Conservation (phyloP, 768 basidiomycete species). For the Dioszegia aurantiaca region DNA sequence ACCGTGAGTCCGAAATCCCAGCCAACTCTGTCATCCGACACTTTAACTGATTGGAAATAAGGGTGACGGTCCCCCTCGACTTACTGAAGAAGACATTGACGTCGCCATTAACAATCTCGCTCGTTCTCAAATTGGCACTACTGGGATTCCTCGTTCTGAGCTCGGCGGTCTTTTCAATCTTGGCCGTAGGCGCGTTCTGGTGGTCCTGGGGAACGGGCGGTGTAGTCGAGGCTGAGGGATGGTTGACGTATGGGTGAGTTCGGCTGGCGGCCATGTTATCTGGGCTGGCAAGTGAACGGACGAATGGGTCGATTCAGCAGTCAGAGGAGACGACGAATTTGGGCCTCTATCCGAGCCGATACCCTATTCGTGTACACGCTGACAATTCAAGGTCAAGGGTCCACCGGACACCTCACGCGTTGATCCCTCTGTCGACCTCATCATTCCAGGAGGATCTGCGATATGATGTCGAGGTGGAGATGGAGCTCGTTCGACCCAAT, state of each 20-base stretch:
- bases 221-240: slow-evolving; percentile 46
- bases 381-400: slow-evolving; percentile 35
- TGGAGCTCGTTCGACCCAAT: slow-evolving; percentile 48
- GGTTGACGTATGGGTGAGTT: slow-evolving; percentile 49
- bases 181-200: slow-evolving; percentile 49
- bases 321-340: no score
- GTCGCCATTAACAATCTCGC: slow-evolving; percentile 43
- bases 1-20: slow-evolving; percentile 37
- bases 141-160: slow-evolving; percentile 32
- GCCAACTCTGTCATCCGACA: no score
- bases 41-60: no score
- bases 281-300: no score
- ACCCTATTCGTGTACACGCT: not conserved
- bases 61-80: slow-evolving; percentile 32
- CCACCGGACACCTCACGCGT: slow-evolving; percentile 41
- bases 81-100: slow-evolving; percentile 39
- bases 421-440: slow-evolving; percentile 32
- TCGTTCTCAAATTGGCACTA: slow-evolving; percentile 38
- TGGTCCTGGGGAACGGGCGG: slow-evolving; percentile 45
- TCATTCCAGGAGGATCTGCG: slow-evolving; percentile 43
- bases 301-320: no score
- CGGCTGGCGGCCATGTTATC: not conserved
- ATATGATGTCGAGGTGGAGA: slow-evolving; percentile 50
- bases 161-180: slow-evolving; percentile 41
- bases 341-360: no score